These are phyloP conservation scores for Tolypocladium ophioglossoides DNA, from an alignment of 2,329 filamentous ascomycete species.

Conservation along the genomic window DNA sequence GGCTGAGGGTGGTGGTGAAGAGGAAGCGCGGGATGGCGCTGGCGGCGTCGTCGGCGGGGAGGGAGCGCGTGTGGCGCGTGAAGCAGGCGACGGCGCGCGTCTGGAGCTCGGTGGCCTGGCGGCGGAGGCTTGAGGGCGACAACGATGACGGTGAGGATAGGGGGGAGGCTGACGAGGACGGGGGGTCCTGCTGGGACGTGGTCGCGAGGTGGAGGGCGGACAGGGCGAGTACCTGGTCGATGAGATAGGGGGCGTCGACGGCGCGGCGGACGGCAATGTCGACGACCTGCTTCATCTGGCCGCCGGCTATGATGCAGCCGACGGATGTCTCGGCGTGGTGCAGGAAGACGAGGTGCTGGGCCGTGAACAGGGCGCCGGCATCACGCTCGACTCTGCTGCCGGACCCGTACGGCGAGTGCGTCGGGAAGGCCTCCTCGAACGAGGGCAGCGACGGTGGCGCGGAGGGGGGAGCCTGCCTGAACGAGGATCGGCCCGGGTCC, in stretches of 20 bases:
- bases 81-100: conserved; percentile 30
- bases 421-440: conserved; percentile 4
- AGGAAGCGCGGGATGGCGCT: conserved; percentile 28
- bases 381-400: neutral
- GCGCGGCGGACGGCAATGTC: conserved; percentile 21
- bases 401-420: neutral
- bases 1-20: conserved; percentile 31
- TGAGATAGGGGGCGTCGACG: conserved; percentile 28
- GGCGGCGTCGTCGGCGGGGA: conserved; percentile 13
- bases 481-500: neutral
- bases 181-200: neutral
- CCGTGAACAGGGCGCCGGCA: conserved; percentile 15
- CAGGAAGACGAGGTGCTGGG: conserved; percentile 28
- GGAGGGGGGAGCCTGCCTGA: neutral
- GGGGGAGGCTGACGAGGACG: neutral
- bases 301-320: conserved; percentile 10
- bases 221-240: conserved; percentile 35
- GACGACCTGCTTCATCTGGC: conserved; percentile 13
- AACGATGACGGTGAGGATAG: conserved; percentile 3
- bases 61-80: conserved; percentile 16
- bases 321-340: conserved; percentile 22
- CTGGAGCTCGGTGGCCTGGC: conserved; percentile 32
- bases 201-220: conserved; percentile 28
- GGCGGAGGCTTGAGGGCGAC: conserved; percentile 11
- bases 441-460: neutral